These are phyloP conservation scores for Rubroboletus satanas DNA, from an alignment of 768 basidiomycete species.

Conservation along the genomic window DNA sequence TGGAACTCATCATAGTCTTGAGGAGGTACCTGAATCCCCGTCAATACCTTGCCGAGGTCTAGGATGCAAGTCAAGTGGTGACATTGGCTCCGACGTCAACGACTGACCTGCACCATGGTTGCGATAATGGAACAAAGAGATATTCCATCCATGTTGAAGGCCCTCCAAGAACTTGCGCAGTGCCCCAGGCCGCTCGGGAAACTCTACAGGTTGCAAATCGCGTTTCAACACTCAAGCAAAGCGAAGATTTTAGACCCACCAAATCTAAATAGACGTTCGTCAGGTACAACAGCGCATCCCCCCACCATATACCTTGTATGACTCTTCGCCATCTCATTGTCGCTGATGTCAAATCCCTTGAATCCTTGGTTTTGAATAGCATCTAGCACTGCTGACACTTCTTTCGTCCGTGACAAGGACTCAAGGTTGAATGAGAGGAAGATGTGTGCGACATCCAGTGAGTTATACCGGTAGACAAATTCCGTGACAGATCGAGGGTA, in stretches of 20 bases:
- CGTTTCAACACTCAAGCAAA: conserved; percentile 1
- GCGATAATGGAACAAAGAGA: conserved; percentile 95
- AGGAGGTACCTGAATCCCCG: conserved; percentile 88
- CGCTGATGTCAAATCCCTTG: conserved; percentile 85
- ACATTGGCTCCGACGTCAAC: not conserved
- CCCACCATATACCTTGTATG: conserved; percentile 96
- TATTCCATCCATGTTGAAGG: conserved; percentile 85
- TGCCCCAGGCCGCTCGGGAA: conserved; percentile 92
- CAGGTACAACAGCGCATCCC: conserved; percentile 66
- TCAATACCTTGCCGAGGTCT: conserved; percentile 92
- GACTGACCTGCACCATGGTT: conserved; percentile 92
- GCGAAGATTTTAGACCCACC: conserved; percentile 48
- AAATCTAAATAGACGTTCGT: conserved; percentile 91
- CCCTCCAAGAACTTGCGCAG: conserved; percentile 86
- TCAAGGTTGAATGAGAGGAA: conserved; percentile 88
- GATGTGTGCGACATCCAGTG: conserved; percentile 71
- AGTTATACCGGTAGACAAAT: conserved; percentile 89
- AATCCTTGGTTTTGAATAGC: conserved; percentile 67
- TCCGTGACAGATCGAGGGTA: conserved; percentile 93
- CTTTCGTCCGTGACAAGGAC: conserved; percentile 46
- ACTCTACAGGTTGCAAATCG: conserved; percentile 52
- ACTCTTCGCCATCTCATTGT: conserved; percentile 93
- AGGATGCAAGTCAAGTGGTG: conserved; percentile 1
- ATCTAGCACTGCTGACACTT: conserved; percentile 61
- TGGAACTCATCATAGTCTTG: conserved; percentile 64